These are phyloP conservation scores for Pelargonium australe DNA, from an alignment of 441 rosid genomes.

Conservation along the genomic window DNA sequence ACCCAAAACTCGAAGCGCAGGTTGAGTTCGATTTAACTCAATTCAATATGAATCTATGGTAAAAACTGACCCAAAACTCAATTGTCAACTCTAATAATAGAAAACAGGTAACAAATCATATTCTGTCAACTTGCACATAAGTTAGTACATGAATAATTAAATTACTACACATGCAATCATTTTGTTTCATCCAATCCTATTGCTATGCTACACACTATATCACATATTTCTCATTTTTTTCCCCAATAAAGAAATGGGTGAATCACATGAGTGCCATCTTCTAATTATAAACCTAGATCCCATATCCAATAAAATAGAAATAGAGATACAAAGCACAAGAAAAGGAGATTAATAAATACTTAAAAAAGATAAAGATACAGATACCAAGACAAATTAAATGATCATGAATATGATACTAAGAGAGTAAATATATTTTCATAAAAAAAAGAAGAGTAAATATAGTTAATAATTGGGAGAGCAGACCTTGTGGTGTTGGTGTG, in stretches of 20 bases:
- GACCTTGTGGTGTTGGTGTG: neutral
- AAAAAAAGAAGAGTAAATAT: too few relatives aligned
- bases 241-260: conserved; percentile 10
- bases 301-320: conserved; percentile 21
- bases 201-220: conserved; percentile 4
- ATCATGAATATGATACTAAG: neutral
- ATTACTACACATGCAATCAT: neutral
- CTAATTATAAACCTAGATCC: conserved; percentile 20
- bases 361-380: conserved; percentile 6
- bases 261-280: conserved; percentile 24
- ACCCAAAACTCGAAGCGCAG: too few relatives aligned
- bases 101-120: too few relatives aligned
- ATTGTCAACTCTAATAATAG: too few relatives aligned
- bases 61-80: too few relatives aligned
- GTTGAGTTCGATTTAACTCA: too few relatives aligned
- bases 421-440: conserved; percentile 7
- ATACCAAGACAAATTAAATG: conserved; percentile 9
- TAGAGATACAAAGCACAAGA: conserved; percentile 1
- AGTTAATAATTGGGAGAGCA: neutral
- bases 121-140: neutral
- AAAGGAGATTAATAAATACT: conserved; percentile 9
- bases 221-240: neutral
- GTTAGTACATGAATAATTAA: neutral
- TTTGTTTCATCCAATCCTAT: neutral
- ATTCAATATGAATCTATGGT: too few relatives aligned